Conservation (phyloP, 192 early-diverging fungal species). For the Podochytrium sp. region DNA sequence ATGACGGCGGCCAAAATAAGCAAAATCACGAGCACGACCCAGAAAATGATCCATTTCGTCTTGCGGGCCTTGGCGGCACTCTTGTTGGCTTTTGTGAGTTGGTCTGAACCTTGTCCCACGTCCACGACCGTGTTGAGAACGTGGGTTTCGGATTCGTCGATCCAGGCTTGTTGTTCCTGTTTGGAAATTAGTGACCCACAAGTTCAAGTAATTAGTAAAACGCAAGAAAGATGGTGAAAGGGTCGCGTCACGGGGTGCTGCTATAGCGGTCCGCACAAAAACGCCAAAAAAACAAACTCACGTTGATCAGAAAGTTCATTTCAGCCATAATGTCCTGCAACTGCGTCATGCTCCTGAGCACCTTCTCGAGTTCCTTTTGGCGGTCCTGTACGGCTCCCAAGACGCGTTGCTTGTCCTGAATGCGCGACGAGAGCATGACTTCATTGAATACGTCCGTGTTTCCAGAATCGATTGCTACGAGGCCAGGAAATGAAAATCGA, state of each 20-base stretch:
- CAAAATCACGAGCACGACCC: constrained; percentile 20
- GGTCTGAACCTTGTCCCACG: background rate
- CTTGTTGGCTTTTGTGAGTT: constrained; percentile 18
- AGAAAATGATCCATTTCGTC: constrained; percentile 30
- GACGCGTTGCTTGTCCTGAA: constrained; percentile 6
- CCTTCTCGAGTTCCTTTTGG: constrained; percentile 19
- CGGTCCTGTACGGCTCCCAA: constrained; percentile 24
- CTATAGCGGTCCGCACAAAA: no score
- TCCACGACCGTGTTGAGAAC: constrained; percentile 6
- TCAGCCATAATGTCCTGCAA: constrained; percentile 22
- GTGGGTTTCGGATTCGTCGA: constrained; percentile 18
- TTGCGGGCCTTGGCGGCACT: constrained; percentile 6
- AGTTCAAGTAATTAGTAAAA: no score
- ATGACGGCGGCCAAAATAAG: constrained; percentile 10
- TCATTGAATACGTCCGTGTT: constrained; percentile 18
- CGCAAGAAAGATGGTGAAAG: background rate
- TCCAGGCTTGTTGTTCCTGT: constrained; percentile 24
- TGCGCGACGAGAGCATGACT: constrained; percentile 12
- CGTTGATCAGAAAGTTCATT: constrained; percentile 22
- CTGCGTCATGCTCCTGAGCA: constrained; percentile 12
- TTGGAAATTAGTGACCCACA: no score
- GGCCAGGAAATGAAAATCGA: no score
- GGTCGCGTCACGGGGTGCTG: no score
- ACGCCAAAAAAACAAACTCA: no score
- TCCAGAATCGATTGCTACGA: constrained; percentile 27